Evolutionary conservation across 805 yeast species (phyloP).

Genomic region (Lipomyces mesembrius): DNA sequence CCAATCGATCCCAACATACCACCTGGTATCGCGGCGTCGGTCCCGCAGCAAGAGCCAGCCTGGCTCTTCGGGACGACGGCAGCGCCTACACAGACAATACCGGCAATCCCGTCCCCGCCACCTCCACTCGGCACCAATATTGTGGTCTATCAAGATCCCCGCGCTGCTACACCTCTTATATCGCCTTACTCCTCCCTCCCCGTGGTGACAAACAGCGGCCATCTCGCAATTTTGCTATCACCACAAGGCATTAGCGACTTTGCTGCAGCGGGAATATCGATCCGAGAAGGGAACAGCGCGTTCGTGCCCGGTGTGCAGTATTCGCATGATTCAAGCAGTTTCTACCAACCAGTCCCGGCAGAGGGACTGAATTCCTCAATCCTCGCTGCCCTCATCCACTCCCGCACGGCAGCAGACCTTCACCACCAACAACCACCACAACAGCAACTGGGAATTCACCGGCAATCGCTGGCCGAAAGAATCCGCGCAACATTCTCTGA

Average conservation of each 20-base stretch:
- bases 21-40: background rate
- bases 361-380: conserved; percentile 23
- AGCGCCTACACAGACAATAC: conserved; percentile 19
- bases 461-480: background rate
- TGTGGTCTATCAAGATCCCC: conserved; percentile 34
- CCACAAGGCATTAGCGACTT: conserved; percentile 31
- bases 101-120: conserved; percentile 25
- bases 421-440: conserved; percentile 4
- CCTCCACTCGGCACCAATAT: conserved; percentile 34
- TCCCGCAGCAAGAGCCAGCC: background rate
- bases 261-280: conserved; percentile 27
- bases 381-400: conserved; percentile 19
- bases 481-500: conserved; percentile 11
- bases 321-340: conserved; percentile 3
- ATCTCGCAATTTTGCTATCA: conserved; percentile 32
- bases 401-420: background rate
- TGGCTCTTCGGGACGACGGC: conserved; percentile 20
- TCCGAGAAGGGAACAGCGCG: conserved; percentile 16
- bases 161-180: conserved; percentile 22
- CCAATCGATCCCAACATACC: background rate
- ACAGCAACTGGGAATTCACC: background rate
- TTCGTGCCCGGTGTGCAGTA: conserved; percentile 21
- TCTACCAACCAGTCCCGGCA: background rate
- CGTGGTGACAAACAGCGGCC: conserved; percentile 29
- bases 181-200: conserved; percentile 25